Evolutionary conservation across 1,139 yeast genomes (phyloP), one percentile per base, ranked within the genome.

Genomic region (Dujonia santamariae): DNA sequence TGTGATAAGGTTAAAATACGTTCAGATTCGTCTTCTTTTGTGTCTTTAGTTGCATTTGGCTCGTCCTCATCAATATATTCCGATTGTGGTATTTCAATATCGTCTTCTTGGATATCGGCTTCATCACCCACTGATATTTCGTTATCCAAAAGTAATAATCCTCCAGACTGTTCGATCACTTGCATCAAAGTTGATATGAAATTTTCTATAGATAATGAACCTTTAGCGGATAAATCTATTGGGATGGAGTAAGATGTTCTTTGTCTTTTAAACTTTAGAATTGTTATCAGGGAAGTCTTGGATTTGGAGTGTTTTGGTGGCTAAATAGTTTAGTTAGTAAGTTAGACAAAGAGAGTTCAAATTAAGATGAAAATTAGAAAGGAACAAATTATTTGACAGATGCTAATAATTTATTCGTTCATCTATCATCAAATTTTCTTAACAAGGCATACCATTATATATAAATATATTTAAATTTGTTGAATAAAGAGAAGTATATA

Each of bases 121-220:
- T 40, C 48, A 7, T 39, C 47, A 4, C 43, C 51, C 4, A 45
- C 47, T 11, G n/a, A n/a, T n/a, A n/a, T n/a, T n/a, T n/a, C n/a
- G n/a, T 48, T 42, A 8, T 50, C 57, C 15, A 34, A 50, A 31
- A 44, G 35, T 18, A 43, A 36, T 21, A 74, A 41, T 0, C 83
- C 83, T 3, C 82, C 81, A 1, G 78, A 59, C 11, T 53, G 45
- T 38, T 67, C 64, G 26, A 78, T 65, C 19, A 70, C 28, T 4
- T 21, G 29, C 4, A 16, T 15, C n/a, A 33, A 15, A 6, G 27
- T 24, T 12, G 26, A 4, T 7, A 23, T 23, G 29, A 78, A 46
- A n/a, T 48, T 51, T 4, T 43, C 41, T 6, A 65, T 31, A 0
- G 66, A 40, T n/a, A 44, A 35, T 11, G 44, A 25, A 15, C 34